Conservation (phyloP, 2,329 filamentous ascomycete genomes). For the Curvularia sp. region DNA sequence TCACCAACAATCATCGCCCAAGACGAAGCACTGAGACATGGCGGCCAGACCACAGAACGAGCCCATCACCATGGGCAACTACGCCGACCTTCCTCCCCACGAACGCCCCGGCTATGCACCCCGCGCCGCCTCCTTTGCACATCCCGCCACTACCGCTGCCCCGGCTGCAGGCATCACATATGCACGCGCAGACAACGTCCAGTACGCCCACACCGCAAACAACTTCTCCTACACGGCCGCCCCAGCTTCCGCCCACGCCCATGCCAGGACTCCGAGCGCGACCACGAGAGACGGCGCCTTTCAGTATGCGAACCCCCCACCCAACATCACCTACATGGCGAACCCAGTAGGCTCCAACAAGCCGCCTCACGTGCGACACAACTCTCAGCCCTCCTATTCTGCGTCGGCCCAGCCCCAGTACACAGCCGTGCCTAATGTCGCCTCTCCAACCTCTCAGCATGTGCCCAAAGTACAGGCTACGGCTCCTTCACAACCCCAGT, state of each 20-base stretch:
- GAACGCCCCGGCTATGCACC: slow-evolving; percentile 52
- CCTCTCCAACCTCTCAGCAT: slow-evolving; percentile 2
- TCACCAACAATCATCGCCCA: slow-evolving; percentile 9
- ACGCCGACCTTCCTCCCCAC: slow-evolving; percentile 54
- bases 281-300: slow-evolving; percentile 27
- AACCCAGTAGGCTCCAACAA: slow-evolving; percentile 44
- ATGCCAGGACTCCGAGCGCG: slow-evolving; percentile 30
- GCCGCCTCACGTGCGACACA: slow-evolving; percentile 39
- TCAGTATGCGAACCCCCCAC: slow-evolving; percentile 53
- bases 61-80: slow-evolving; percentile 55
- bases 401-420: slow-evolving; percentile 18
- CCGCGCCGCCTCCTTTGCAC: slow-evolving; percentile 15
- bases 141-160: slow-evolving; percentile 22
- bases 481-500: slow-evolving; percentile 15
- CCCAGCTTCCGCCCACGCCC: slow-evolving; percentile 33
- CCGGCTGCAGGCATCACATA: slow-evolving; percentile 31
- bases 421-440: not conserved
- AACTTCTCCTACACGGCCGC: slow-evolving; percentile 40
- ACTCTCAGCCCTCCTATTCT: slow-evolving; percentile 31
- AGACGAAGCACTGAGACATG: slow-evolving; percentile 41
- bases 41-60: slow-evolving; percentile 40
- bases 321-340: slow-evolving; percentile 54
- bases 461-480: not conserved
- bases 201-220: slow-evolving; percentile 42
- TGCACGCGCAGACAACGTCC: slow-evolving; percentile 35